Conservation (phyloP, 192 early-diverging fungal species). For the Spinellus fusiger region DNA sequence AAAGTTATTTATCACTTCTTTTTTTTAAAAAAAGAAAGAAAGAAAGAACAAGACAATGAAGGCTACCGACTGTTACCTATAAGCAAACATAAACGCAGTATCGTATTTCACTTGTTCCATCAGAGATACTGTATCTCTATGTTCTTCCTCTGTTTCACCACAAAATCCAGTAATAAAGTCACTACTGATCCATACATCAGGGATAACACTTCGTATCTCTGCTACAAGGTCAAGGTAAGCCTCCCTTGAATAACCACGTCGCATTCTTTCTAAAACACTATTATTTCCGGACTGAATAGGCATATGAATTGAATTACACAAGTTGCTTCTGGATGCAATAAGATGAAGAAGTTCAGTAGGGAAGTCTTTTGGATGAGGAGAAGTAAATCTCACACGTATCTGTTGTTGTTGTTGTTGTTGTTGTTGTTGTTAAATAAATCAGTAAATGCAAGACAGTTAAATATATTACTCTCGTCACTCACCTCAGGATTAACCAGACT, state of each 20-base stretch:
- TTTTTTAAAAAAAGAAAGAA: neutral
- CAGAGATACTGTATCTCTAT: constrained; percentile 58
- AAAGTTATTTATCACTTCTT: neutral
- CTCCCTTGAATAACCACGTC: constrained; percentile 67
- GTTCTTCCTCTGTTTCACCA: constrained; percentile 70
- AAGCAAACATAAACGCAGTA: constrained; percentile 77
- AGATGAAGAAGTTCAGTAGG: constrained; percentile 64
- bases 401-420: constrained; percentile 7
- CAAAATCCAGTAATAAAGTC: constrained; percentile 76
- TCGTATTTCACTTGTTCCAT: constrained; percentile 67
- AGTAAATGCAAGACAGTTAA: neutral
- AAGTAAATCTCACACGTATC: constrained; percentile 75
- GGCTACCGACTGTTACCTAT: constrained; percentile 26
- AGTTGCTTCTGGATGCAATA: constrained; percentile 61
- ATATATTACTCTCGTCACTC: neutral
- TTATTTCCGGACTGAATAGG: constrained; percentile 70
- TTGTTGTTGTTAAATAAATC: neutral
- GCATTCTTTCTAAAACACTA: constrained; percentile 61
- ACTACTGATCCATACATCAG: constrained; percentile 66
- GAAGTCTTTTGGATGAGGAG: constrained; percentile 79
- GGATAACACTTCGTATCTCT: constrained; percentile 60
- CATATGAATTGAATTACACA: constrained; percentile 69
- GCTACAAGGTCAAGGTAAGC: constrained; percentile 62
- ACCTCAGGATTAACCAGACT: constrained; percentile 61
- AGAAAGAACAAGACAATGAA: neutral